Conservation (phyloP, 148 eudicot species). For the Gaultheria prostrata region DNA sequence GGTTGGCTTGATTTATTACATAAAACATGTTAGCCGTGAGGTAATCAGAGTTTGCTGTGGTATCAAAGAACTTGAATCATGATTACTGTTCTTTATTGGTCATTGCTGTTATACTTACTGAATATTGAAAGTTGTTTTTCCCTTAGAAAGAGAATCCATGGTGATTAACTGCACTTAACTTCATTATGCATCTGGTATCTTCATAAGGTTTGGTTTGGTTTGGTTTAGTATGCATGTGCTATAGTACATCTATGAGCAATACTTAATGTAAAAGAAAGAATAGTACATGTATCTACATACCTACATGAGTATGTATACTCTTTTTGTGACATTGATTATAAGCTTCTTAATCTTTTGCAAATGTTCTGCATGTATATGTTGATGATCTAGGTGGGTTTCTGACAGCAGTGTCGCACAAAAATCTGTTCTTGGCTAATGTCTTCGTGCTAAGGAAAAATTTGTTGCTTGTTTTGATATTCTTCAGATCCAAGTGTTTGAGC, state of each 20-base stretch:
- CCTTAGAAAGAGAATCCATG: background rate
- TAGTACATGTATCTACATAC: background rate
- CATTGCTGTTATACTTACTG: background rate
- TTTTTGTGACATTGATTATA: background rate
- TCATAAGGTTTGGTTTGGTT: background rate
- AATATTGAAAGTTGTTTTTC: background rate
- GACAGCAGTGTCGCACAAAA: background rate
- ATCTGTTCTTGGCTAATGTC: background rate
- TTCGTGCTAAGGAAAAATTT: background rate
- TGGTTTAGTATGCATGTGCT: background rate
- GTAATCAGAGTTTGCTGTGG: conserved; percentile 32
- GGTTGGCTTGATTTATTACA: conserved; percentile 68
- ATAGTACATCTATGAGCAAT: background rate
- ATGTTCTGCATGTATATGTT: background rate
- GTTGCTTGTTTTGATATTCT: conserved; percentile 8
- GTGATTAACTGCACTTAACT: background rate
- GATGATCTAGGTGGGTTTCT: background rate
- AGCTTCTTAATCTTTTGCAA: background rate
- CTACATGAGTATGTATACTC: background rate
- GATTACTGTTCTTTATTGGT: background rate
- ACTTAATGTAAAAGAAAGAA: background rate
- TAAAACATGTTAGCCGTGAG: conserved; percentile 74
- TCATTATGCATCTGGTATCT: background rate
- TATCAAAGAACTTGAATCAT: background rate
- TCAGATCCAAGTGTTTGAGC: conserved; percentile 84